These are phyloP conservation scores for Malus sieversii DNA, from an alignment of 306 rosid species.

Conservation along the genomic window DNA sequence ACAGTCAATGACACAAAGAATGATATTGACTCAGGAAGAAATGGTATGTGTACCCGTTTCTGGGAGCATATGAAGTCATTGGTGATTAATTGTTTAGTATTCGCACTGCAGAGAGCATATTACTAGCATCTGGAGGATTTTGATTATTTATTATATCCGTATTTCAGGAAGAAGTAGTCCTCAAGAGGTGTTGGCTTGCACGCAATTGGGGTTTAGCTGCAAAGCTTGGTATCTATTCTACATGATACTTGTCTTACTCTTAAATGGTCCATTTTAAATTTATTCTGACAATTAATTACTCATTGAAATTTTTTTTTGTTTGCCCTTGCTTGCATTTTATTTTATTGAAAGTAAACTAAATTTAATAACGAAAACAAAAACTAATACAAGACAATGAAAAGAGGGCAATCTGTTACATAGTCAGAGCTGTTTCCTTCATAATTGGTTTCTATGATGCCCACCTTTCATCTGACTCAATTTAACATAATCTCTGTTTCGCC, in stretches of 20 bases:
- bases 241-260: background rate
- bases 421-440: slow-evolving; percentile 2
- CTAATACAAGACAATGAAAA: background rate
- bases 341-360: background rate
- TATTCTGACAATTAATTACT: background rate
- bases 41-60: slow-evolving; percentile 47
- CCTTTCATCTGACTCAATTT: slow-evolving; percentile 7
- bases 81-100: slow-evolving; percentile 18
- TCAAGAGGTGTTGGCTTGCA: slow-evolving; percentile 99
- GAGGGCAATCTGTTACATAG: background rate
- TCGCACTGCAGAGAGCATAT: slow-evolving; percentile 9
- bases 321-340: background rate
- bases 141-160: slow-evolving; percentile 5
- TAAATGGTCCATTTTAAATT: background rate
- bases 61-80: slow-evolving; percentile 12
- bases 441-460: background rate
- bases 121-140: slow-evolving; percentile 17
- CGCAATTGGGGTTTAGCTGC: slow-evolving; percentile 98
- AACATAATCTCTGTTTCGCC: slow-evolving; percentile 28
- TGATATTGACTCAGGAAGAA: slow-evolving; percentile 93
- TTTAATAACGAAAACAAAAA: background rate
- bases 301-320: background rate
- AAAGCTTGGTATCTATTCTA: slow-evolving; percentile 51
- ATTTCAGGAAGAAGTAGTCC: slow-evolving; percentile 97
- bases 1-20: slow-evolving; percentile 86